Base-by-base conservation (phyloP, 257 asterid species). In the Osmanthus fragrans region DNA sequence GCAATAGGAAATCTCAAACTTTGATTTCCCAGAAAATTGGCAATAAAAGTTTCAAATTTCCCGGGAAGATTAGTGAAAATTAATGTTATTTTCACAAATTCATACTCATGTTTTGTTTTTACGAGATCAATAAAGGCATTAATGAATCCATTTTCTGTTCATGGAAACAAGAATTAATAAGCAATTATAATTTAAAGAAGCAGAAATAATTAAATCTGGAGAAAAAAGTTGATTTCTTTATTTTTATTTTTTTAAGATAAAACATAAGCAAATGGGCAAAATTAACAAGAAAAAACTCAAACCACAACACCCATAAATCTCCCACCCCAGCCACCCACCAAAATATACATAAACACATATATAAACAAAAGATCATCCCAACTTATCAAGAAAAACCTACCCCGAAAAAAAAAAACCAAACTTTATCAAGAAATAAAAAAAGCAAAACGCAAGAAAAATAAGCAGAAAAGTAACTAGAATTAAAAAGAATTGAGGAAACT, bases 11-110 rank as follows among this genome's bases (percentile, higher is more conserved):
- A 81, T 73, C 69, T 25, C 27, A 51, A 23, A 5, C 2, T 4
- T 78, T 76, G 68, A 73, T 82, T 70, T 58, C 58, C 49, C 66
- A 36, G 11, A 68, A 49, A 85, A 76, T n/a, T 42, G 67, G 72
- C 63, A 72, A 25, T 60, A 32, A 8, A 42, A 74, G 23, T 12
- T 30, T 47, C 70, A 60, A 76, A 73, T 72, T 12, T 23, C 84
- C 79, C 78, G 76, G 80, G 83, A 67, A 74, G 73, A 9, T 63
- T 58, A 7, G 30, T 21, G 66, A 21, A 21, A 29, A 27, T 25
- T 63, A 10, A 63, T 27, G 69, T 63, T 27, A 23, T 23, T 63
- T 23, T 23, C 69, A 25, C 34, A 25, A 36, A 63, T 63, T 36
- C 69, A 63, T 1, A 25, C 7, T 27, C 69, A 25, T 15, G 36